A percentile compares a stretch with the other conserved stretches of the same genome.
Evolutionary conservation across 2,329 filamentous ascomycete species (phyloP).

Genomic region (Pseudocercospora musae): DNA sequence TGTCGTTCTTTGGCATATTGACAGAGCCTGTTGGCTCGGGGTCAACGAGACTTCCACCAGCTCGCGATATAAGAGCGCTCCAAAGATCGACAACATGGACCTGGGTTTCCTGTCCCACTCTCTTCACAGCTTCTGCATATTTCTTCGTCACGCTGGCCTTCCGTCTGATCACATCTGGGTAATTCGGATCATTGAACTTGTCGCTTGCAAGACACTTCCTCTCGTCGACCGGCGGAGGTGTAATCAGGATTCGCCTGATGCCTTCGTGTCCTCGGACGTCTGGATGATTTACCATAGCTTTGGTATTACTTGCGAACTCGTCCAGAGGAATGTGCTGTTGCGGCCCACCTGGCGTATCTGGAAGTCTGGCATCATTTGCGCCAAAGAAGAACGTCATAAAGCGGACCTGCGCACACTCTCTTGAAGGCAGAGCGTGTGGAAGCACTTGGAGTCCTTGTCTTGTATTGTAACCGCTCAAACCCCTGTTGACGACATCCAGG

Average conservation of each 20-base stretch:
- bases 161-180: slow-evolving; percentile 36
- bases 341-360: slow-evolving; percentile 53
- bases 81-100: slow-evolving; percentile 75
- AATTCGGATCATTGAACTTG: slow-evolving; percentile 15
- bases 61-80: slow-evolving; percentile 68
- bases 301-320: slow-evolving; percentile 70
- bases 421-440: slow-evolving; percentile 67
- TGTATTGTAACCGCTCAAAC: slow-evolving; percentile 82
- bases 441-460: slow-evolving; percentile 68
- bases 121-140: slow-evolving; percentile 64
- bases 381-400: slow-evolving; percentile 69
- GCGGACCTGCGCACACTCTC: slow-evolving; percentile 58
- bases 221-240: slow-evolving; percentile 60
- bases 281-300: slow-evolving; percentile 68
- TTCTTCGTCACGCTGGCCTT: slow-evolving; percentile 60
- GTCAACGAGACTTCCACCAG: slow-evolving; percentile 48
- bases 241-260: slow-evolving; percentile 67
- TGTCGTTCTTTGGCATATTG: slow-evolving; percentile 57
- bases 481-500: slow-evolving; percentile 84
- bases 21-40: slow-evolving; percentile 48
- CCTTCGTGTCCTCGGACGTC: slow-evolving; percentile 66
- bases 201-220: slow-evolving; percentile 18
- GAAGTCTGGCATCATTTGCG: slow-evolving; percentile 81
- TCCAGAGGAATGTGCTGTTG: slow-evolving; percentile 76
- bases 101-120: slow-evolving; percentile 55